A percentile compares a stretch with the other conserved stretches of the same genome.
phyloP scores from a whole-genome alignment of 78 protist species.

The Dictyostelium brefeldianum region DNA sequence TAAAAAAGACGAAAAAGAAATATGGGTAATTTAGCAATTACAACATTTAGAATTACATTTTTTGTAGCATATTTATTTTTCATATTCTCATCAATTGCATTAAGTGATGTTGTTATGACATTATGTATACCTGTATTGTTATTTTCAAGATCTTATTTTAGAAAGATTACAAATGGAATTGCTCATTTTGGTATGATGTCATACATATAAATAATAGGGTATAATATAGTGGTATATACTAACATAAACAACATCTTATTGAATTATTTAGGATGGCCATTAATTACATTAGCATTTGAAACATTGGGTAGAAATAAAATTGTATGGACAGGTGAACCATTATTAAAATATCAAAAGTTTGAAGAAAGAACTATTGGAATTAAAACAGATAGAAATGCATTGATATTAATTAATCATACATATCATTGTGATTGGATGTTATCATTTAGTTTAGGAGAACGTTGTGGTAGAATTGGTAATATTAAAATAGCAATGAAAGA shows the following conservation, averaged over 20 bases:
- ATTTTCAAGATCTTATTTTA: neutral
- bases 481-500: constrained; percentile 72
- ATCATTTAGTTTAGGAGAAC: constrained; percentile 62
- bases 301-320: constrained; percentile 59
- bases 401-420: constrained; percentile 49
- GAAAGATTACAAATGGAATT: constrained; percentile 43
- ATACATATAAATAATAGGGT: neutral
- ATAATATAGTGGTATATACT: neutral
- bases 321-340: constrained; percentile 55
- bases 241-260: neutral
- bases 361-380: neutral
- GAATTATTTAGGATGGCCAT: constrained; percentile 53
- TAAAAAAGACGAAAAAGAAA: neutral
- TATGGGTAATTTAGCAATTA: neutral
- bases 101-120: constrained; percentile 68
- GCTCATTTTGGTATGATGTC: constrained; percentile 37
- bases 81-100: constrained; percentile 51
- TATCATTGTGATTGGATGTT: constrained; percentile 68
- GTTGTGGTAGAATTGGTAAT: constrained; percentile 61
- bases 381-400: constrained; percentile 33
- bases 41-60: constrained; percentile 7
- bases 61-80: constrained; percentile 16
- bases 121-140: constrained; percentile 36
- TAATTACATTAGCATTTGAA: constrained; percentile 68
- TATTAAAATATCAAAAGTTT: neutral